Percentiles rank a stretch among this genome's conserved stretches.
Conservation (phyloP, 768 basidiomycete species). For the Lentinula aciculospora region DNA sequence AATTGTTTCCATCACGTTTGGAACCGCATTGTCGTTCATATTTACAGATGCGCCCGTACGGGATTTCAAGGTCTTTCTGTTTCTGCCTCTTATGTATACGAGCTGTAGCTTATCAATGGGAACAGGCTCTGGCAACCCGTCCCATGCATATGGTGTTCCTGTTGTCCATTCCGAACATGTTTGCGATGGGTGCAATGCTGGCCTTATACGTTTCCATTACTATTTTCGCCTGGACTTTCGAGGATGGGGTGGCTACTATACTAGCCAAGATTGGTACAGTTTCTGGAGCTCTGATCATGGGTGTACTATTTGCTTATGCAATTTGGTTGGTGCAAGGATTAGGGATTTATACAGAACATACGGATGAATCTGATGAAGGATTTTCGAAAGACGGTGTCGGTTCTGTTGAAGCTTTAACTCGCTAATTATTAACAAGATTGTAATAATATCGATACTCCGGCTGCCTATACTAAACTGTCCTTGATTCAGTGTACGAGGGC, state of each 20-base stretch:
- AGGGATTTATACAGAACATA: neutral
- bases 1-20: constrained; percentile 10
- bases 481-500: no score
- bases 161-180: constrained; percentile 10
- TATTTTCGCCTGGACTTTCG: constrained; percentile 7
- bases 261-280: constrained; percentile 11
- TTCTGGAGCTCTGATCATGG: constrained; percentile 8
- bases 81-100: neutral
- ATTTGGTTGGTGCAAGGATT: constrained; percentile 10
- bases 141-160: constrained; percentile 9
- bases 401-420: neutral
- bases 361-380: neutral
- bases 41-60: constrained; percentile 8
- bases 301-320: constrained; percentile 3
- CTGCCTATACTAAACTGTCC: no score
- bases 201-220: constrained; percentile 11
- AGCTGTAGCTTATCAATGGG: neutral
- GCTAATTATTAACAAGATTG: no score
- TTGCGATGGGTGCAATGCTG: constrained; percentile 11
- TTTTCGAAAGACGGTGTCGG: neutral
- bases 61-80: constrained; percentile 5
- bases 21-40: constrained; percentile 10
- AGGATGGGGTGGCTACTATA: neutral
- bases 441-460: no score
- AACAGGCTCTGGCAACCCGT: constrained; percentile 4